Percentiles rank a stretch among this genome's conserved stretches.
Conservation (phyloP, 2,329 filamentous ascomycete genomes). For the Karstenula rhodostoma region DNA sequence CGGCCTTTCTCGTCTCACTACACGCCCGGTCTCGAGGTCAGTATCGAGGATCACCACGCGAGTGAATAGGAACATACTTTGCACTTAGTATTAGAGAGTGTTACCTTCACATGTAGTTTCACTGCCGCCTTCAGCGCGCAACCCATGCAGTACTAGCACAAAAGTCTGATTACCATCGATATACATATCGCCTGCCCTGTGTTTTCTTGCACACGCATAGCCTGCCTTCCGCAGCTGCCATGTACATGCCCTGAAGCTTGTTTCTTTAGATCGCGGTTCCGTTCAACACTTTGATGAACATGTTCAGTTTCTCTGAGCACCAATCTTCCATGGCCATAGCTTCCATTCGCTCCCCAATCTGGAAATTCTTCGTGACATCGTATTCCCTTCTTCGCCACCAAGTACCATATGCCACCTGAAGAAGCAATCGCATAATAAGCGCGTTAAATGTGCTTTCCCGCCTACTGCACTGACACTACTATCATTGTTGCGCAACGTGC, state of each 20-base stretch:
- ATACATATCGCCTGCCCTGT: too few relatives aligned
- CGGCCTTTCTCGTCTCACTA: too few relatives aligned
- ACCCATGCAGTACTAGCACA: too few relatives aligned
- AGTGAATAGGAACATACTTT: too few relatives aligned
- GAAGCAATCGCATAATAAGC: conserved; percentile 12
- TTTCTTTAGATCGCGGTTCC: background rate
- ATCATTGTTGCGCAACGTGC: conserved; percentile 8
- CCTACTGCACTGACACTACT: conserved; percentile 15
- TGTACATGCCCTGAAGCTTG: conserved; percentile 4
- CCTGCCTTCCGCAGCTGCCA: background rate
- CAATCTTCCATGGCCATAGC: background rate
- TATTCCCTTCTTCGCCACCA: conserved; percentile 16
- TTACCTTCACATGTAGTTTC: too few relatives aligned
- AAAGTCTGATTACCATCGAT: too few relatives aligned
- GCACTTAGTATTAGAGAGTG: too few relatives aligned
- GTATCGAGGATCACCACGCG: too few relatives aligned
- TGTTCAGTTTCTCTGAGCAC: background rate
- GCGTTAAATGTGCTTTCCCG: conserved; percentile 14
- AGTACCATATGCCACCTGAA: conserved; percentile 20
- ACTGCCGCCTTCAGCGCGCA: too few relatives aligned
- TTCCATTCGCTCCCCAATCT: background rate
- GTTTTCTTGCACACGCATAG: background rate
- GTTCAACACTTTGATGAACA: conserved; percentile 2
- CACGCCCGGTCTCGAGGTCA: too few relatives aligned
- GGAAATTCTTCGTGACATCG: background rate